Evolutionary conservation across 768 basidiomycete species (phyloP), one percentile per base, ranked within the genome.

Genomic region (Amanita polypyramis): DNA sequence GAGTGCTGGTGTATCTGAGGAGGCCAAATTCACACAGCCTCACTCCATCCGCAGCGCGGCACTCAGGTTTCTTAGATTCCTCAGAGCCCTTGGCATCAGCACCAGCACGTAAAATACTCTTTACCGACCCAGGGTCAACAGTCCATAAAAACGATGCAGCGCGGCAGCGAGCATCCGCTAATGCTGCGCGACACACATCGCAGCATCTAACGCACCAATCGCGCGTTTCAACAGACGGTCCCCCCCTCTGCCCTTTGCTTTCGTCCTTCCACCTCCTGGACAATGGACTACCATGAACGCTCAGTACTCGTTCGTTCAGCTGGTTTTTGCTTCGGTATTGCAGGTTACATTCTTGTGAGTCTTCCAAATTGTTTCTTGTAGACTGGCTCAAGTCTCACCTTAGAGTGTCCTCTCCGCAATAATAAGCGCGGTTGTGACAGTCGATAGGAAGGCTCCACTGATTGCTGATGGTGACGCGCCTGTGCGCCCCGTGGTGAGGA

Each of bases 301-400:
- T 58, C 59, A 15, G 49, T 63, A 2, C 47, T 62, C 21, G 57
- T 64, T n/a, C 61, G 56, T 53, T 52, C 54, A 23, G 65, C 58
- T 15, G 62, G 66, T n/a, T 58, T 62, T 35, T 43, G 66, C 15
- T 64, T 64, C 34, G 66, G 62, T 20, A 53, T 56, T 7, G 52
- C 63, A 29, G 69, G 69, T 2, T 65, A 69, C 48, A 58, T 57
- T 36, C 49, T 70, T 59, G 69, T 68, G 47, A 57, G 67, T 55
- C 5, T 6, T 29, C 32, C 20, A 11, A 47, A 23, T 38, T 39
- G 20, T 3, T 27, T 40, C 33, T 20, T 4, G 2, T 17, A 1
- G 10, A 7, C 30, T 21, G 17, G 5, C 15, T 30, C 30, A 43
- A 43, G 15, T 43, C 29, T 43, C 12, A 27, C 4, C 23, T 2